Evolutionary conservation across 345 rosid species (phyloP), one percentile per base, ranked within the genome.

Genomic region (Kandelia obovata): DNA sequence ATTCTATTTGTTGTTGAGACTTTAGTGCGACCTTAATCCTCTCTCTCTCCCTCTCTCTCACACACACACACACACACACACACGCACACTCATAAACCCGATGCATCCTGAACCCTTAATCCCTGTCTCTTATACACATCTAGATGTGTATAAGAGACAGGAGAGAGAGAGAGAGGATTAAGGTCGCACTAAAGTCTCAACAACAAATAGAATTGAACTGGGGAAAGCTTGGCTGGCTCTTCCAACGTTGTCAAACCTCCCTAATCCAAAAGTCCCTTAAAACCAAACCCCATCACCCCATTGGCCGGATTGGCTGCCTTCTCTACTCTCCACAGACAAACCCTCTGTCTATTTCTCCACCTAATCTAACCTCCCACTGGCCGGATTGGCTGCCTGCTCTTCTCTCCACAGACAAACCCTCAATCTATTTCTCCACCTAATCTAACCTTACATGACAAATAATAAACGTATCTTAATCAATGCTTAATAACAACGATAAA

Each of bases 241-340:
- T 58, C 28, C 61, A 26, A 58, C 64, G 65, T 73, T 80, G 88
- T 85, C 87, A 88, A 86, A 82, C 71, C 58, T 34, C 32, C 79
- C 66, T 59, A 70, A 64, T 67, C 65, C 2, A 47, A 61, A 69
- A 67, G 65, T 72, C 70, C 62, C 23, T 46, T 9, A 25, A 13
- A 61, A 25, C 70, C 62, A 64, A 70, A 58, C 65, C 73, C 69
- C 69, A 61, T 47, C 59, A 51, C 61, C 62, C 60, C 73, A 72
- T 72, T 69, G 64, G 57, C 84, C 81, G 83, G 9, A 76, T 83
- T 76, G 17, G 53, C 16, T 51, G 37, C 37, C 9, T 34, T 62
- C 65, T 53, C 68, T 68, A 34, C 55, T 69, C 32, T 51, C 79
- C 71, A 76, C 62, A 75, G 75, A 80, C 73, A 69, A 75, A 62